phyloP scores from a whole-genome alignment of 2,329 filamentous ascomycete genomes.

The Cladophialophora bantiana region DNA sequence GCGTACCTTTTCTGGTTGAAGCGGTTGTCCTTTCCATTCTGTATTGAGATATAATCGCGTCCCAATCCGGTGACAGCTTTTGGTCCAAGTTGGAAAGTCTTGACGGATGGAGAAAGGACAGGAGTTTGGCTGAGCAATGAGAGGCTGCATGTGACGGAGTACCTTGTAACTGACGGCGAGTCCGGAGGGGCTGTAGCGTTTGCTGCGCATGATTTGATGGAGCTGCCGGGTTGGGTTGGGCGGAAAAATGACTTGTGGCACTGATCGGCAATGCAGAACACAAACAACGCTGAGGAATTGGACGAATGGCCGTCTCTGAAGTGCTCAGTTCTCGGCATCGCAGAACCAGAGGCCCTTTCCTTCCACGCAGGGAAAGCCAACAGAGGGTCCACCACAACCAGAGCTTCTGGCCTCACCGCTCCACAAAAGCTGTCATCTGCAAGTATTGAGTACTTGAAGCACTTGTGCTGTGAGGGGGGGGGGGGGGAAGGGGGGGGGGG shows the following conservation, averaged over 20 bases:
- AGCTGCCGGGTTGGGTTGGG: background rate
- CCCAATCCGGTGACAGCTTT: constrained; percentile 3
- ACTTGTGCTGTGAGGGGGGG: background rate
- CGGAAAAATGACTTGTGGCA: constrained; percentile 9
- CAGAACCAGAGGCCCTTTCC: background rate
- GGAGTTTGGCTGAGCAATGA: background rate
- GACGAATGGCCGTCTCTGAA: constrained; percentile 10
- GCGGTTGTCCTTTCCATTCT: background rate
- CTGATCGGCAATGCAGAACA: constrained; percentile 22
- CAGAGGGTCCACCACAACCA: background rate
- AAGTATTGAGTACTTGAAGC: background rate
- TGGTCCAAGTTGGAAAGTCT: background rate
- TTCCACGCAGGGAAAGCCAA: background rate
- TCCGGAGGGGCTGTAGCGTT: constrained; percentile 11
- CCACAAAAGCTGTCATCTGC: background rate
- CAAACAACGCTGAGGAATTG: constrained; percentile 1
- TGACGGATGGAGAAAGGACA: constrained; percentile 7
- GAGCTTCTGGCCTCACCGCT: background rate
- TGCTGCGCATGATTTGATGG: constrained; percentile 14
- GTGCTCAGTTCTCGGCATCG: background rate
- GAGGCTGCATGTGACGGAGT: background rate
- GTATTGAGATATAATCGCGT: background rate
- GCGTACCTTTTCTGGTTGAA: constrained; percentile 7
- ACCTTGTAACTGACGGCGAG: constrained; percentile 1
- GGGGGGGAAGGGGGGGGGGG: too few relatives aligned